Evolutionary conservation across 306 rosid species (phyloP).

Genomic region (Casuarina cunninghamiana): DNA sequence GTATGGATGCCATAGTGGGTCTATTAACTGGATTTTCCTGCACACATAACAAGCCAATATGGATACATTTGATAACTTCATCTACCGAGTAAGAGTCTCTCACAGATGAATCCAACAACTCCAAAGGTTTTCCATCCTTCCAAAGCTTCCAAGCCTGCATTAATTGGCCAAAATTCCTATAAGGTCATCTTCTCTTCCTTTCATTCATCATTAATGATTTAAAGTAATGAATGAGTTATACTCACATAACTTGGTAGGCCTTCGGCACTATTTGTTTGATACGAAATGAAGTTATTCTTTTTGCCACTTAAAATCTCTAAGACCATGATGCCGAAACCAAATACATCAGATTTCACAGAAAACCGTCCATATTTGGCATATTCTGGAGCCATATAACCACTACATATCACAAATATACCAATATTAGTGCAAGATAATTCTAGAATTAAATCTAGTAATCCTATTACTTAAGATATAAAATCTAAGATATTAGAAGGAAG

Average conservation of each 20-base stretch:
- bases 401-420: neutral
- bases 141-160: constrained; percentile 48
- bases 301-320: too few species aligned
- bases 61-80: constrained; percentile 29
- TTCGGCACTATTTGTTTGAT: constrained; percentile 27
- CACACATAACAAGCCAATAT: constrained; percentile 50
- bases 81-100: constrained; percentile 18
- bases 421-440: too few species aligned
- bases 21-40: constrained; percentile 46
- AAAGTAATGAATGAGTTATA: constrained; percentile 2
- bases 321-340: too few species aligned
- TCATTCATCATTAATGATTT: too few species aligned
- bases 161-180: too few species aligned
- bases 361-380: too few species aligned
- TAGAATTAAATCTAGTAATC: too few species aligned
- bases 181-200: too few species aligned
- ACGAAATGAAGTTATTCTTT: neutral
- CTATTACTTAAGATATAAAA: constrained; percentile 27
- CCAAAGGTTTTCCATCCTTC: constrained; percentile 26
- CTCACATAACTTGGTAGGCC: constrained; percentile 53
- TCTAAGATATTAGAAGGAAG: neutral
- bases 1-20: constrained; percentile 50
- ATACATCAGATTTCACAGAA: too few species aligned
- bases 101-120: constrained; percentile 39
- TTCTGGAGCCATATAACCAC: too few species aligned